Conservation (phyloP, 2,329 filamentous ascomycete genomes). For the Didymella pinodella region DNA sequence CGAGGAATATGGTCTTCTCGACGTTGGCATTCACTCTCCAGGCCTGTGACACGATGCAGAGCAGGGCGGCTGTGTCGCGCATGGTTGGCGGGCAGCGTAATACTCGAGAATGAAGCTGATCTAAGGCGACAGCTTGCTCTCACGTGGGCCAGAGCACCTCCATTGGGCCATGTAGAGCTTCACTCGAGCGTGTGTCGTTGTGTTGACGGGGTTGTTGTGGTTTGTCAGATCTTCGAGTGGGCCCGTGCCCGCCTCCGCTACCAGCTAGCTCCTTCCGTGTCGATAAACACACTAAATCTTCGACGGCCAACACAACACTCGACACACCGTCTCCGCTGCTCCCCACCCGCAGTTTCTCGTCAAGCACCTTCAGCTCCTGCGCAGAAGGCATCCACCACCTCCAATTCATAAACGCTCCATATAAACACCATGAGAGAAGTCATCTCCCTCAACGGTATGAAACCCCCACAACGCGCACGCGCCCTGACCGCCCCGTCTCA, state of each 20-base stretch:
- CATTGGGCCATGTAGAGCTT: constrained; percentile 23
- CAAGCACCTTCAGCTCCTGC: constrained; percentile 20
- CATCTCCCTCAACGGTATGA: constrained; percentile 96
- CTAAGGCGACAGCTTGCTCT: constrained; percentile 17
- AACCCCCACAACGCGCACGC: constrained; percentile 41
- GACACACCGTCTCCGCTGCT: constrained; percentile 32
- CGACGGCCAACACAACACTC: constrained; percentile 31
- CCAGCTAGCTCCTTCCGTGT: constrained; percentile 21
- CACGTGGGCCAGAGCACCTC: constrained; percentile 25
- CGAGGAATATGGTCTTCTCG: constrained; percentile 90
- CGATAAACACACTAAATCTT: constrained; percentile 25
- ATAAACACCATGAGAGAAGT: constrained; percentile 91
- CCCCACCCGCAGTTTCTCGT: constrained; percentile 30
- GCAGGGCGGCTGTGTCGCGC: constrained; percentile 42
- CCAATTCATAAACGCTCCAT: constrained; percentile 37
- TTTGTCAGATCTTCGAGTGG: constrained; percentile 11
- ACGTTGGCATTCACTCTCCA: constrained; percentile 71
- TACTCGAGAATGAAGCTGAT: neutral
- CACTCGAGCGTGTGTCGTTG: constrained; percentile 7
- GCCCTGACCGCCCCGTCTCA: constrained; percentile 50
- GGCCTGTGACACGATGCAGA: constrained; percentile 44
- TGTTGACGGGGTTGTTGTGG: constrained; percentile 16
- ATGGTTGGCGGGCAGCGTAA: constrained; percentile 41
- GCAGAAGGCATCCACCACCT: constrained; percentile 26
- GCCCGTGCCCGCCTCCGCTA: constrained; percentile 20